Base-by-base conservation (phyloP, 495 filamentous ascomycete species). In the Polyplosphaeria fusca region DNA sequence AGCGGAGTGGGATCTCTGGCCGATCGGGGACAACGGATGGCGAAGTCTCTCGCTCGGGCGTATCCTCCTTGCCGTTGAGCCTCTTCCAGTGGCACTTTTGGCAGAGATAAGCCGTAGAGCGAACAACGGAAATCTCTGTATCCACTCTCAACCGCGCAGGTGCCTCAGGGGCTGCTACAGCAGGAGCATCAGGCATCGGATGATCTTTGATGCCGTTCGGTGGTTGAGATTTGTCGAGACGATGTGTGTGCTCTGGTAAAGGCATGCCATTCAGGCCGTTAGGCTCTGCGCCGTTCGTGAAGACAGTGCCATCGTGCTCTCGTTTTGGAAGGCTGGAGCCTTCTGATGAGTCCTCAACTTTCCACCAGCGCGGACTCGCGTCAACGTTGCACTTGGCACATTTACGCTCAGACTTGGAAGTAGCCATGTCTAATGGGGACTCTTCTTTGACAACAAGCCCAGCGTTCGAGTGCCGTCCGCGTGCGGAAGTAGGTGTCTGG, bases 351-450 rank as follows among this genome's bases (percentile, higher is more conserved):
- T 65, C 53, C 24, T 66, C 63, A 1, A 68, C 47, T 32, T 60
- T 52, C 71, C 81, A 81, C 84, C 84, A 87, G 55, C 75, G 79
- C 3, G 81, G 82, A 59, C 80, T 86, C 28, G 79, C 74, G 45
- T 82, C 77, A 41, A 80, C 72, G 19, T 76, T 74, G 62, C 84
- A 87, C 12, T 77, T 82, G 19, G 52, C 64, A 43, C 70, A 73
- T 27, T 55, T 59, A 5, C 68, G 61, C 48, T 68, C 63, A 9
- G 51, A 26, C 39, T 60, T 56, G 13, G 39, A n/a, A 7, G 40
- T 52, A 13, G 56, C 16, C 19, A 39, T 25, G 20, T 55, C 58
- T 19, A 26, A 55, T 16, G 49, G 16, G 4, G 61, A 54, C 47
- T 70, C 61, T 16, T 66, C 42, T 35, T 60, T 66, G 41, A 52